phyloP scores from a whole-genome alignment of 345 rosid species.

The Eucalyptus polybractea region DNA sequence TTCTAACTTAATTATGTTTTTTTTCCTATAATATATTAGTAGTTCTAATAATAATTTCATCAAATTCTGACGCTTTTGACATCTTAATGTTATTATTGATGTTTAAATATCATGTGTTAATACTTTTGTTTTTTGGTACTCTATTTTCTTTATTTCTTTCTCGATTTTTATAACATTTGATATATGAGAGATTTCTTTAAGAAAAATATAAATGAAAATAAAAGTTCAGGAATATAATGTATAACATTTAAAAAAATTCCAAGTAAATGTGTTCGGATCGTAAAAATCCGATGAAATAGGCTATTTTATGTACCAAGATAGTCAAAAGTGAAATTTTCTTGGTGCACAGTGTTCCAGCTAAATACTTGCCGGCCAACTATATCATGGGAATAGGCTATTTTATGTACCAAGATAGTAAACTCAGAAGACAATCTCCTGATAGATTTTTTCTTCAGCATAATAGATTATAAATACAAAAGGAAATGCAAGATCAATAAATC shows the following conservation, averaged over 20 bases:
- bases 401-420: neutral
- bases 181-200: neutral
- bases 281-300: no score
- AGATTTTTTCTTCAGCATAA: neutral
- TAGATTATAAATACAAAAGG: neutral
- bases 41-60: neutral
- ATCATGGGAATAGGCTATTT: neutral
- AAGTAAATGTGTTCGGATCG: no score
- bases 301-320: no score
- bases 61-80: neutral
- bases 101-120: neutral
- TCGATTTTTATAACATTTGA: neutral
- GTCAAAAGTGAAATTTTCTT: neutral
- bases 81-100: neutral
- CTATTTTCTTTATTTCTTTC: neutral
- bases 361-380: neutral
- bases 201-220: neutral
- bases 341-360: neutral
- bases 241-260: no score
- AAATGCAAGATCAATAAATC: neutral
- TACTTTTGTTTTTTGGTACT: neutral
- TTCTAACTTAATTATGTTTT: neutral
- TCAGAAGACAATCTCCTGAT: neutral
- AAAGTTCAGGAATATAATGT: no score
- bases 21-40: neutral